phyloP scores from a whole-genome alignment of 164 flowering plant species.

The Aristolochia fimbriata region DNA sequence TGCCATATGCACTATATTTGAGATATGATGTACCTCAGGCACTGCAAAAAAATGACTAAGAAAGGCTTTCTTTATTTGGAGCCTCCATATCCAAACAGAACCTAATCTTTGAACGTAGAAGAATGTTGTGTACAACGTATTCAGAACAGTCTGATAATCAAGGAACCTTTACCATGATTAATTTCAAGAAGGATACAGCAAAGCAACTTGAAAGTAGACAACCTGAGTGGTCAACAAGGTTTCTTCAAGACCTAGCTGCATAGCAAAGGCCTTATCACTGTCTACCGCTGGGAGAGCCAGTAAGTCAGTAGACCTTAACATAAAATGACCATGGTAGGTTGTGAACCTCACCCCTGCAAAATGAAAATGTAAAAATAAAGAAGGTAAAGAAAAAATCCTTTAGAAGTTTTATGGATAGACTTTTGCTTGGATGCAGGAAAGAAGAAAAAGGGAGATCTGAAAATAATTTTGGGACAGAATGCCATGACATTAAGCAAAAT shows the following conservation, averaged over 20 bases:
- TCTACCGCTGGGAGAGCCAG: constrained; percentile 97
- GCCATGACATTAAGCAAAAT: neutral
- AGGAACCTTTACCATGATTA: too few species aligned
- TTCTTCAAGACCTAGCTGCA: constrained; percentile 87
- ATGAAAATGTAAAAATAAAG: constrained; percentile 12
- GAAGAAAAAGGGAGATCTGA: neutral
- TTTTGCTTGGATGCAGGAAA: neutral
- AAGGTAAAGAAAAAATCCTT: neutral
- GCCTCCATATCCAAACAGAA: too few species aligned
- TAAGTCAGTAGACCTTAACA: constrained; percentile 87
- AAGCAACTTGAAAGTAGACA: constrained; percentile 93
- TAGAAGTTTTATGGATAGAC: neutral
- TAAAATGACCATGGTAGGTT: constrained; percentile 89
- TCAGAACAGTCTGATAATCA: too few species aligned
- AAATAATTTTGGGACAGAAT: neutral
- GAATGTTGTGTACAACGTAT: too few species aligned
- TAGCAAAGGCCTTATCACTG: constrained; percentile 96
- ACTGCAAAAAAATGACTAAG: too few species aligned
- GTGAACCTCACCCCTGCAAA: constrained; percentile 80
- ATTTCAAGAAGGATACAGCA: constrained; percentile 76
- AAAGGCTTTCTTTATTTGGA: too few species aligned
- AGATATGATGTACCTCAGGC: too few species aligned
- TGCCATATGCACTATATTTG: too few species aligned
- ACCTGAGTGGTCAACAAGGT: constrained; percentile 70
- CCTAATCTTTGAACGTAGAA: too few species aligned